Conservation (phyloP, 768 basidiomycete species). For the Lentinula edodes region DNA sequence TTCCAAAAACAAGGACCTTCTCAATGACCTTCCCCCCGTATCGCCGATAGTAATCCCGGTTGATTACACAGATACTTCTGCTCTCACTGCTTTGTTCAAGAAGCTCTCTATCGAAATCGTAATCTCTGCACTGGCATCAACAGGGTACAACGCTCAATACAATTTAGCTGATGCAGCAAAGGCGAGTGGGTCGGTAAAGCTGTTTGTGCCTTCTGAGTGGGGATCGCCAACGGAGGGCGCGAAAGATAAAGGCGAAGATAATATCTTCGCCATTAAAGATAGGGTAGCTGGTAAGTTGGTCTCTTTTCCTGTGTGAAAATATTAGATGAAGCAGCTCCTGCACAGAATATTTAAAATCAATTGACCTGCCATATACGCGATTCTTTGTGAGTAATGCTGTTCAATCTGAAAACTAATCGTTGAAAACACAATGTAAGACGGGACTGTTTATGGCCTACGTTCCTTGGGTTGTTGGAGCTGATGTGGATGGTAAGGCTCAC, state of each 20-base stretch:
- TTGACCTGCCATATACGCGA: conserved; percentile 23
- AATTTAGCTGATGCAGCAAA: conserved; percentile 29
- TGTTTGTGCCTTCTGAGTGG: conserved; percentile 35
- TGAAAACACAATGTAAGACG: conserved; percentile 25
- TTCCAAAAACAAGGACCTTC: not conserved
- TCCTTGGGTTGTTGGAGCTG: conserved; percentile 18
- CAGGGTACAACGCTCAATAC: conserved; percentile 18
- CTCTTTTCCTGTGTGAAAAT: not conserved
- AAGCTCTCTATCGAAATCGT: conserved; percentile 29
- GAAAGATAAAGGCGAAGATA: conserved; percentile 15
- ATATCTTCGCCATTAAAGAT: conserved; percentile 17
- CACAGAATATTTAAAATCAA: conserved; percentile 23
- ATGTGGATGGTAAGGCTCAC: conserved; percentile 19
- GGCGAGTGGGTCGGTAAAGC: conserved; percentile 23
- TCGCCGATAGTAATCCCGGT: not conserved
- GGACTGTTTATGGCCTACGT: conserved; percentile 13
- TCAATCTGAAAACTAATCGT: not conserved
- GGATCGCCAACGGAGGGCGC: conserved; percentile 28
- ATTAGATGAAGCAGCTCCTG: not conserved
- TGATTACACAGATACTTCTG: conserved; percentile 19
- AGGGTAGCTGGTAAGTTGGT: conserved; percentile 18
- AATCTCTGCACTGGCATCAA: conserved; percentile 23
- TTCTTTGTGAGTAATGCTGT: conserved; percentile 21
- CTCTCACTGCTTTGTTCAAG: conserved; percentile 21
- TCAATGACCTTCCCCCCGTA: not conserved